phyloP scores from a whole-genome alignment of 2,329 filamentous ascomycete species.

The Ophiostoma himal-ulmi region DNA sequence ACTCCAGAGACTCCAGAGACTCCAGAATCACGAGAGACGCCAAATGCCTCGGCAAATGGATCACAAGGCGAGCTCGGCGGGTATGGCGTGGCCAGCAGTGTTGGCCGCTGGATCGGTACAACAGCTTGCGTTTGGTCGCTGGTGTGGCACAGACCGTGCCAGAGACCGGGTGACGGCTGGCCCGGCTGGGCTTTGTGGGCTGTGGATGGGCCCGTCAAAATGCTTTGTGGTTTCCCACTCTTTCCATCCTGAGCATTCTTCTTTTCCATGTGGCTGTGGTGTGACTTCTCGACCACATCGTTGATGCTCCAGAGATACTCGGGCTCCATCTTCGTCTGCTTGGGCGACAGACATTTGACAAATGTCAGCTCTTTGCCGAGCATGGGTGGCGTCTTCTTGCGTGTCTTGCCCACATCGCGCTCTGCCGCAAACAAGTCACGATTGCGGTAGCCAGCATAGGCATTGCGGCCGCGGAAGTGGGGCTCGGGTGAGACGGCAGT shows the following conservation, averaged over 20 bases:
- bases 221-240: background rate
- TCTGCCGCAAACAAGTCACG: slow-evolving; percentile 45
- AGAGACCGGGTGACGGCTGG: slow-evolving; percentile 49
- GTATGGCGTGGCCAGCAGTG: slow-evolving; percentile 47
- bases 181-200: background rate
- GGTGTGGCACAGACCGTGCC: slow-evolving; percentile 65
- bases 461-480: slow-evolving; percentile 39
- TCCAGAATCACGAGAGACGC: background rate
- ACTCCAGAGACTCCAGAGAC: too few species aligned
- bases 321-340: slow-evolving; percentile 76
- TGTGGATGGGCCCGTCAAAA: background rate
- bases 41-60: slow-evolving; percentile 40
- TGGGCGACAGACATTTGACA: slow-evolving; percentile 74
- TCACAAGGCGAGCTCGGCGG: slow-evolving; percentile 40
- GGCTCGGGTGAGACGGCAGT: slow-evolving; percentile 35
- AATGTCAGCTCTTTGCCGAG: slow-evolving; percentile 75
- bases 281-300: slow-evolving; percentile 41
- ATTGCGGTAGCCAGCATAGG: slow-evolving; percentile 41
- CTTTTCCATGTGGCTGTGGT: slow-evolving; percentile 34
- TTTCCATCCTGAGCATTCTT: background rate
- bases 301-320: slow-evolving; percentile 56
- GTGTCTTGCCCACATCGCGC: slow-evolving; percentile 45
- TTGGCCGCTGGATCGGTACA: slow-evolving; percentile 42
- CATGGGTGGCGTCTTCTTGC: slow-evolving; percentile 68
- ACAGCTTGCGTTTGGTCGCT: slow-evolving; percentile 35